Base-by-base conservation (phyloP, 306 rosid genomes). In the Nissolia schottii region DNA sequence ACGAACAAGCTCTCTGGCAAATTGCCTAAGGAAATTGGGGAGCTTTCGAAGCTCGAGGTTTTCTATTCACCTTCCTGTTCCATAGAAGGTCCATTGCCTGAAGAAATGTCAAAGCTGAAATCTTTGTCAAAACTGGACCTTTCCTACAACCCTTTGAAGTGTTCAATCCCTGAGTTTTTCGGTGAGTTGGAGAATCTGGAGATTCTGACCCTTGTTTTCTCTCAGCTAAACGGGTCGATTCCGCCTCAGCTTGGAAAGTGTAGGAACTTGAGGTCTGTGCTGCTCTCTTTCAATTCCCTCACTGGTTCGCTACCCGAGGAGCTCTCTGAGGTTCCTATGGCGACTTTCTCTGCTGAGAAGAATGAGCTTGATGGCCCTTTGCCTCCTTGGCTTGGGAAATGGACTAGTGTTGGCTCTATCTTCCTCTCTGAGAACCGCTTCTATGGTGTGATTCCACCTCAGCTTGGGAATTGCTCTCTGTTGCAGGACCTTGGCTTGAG, bases 351-450 rank as follows among this genome's bases (percentile, higher is more conserved):
- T n/a, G 96, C 88, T 12, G 97, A 91, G 37, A 85, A 77, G 85
- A 95, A 95, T 75, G 87, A 84, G 81, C 89, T 95, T 62, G 89
- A 89, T 13, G 99, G 99, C 23, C 35, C 80, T 43, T 66, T 95
- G 80, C 97, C 99, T 62, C 55, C 87, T 67, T 95, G 99, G 99
- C 80, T 95, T 15, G 97, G 97, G 6, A 88, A 81, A 25, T 95
- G 95, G 97, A 76, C 49, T 19, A 71, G 46, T 54, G 79, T 87
- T 7, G 77, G 78, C 6, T 77, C 93, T 3, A 75, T 95, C 13
- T 75, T 89, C 81, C 90, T 95, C 5, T 88, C 96, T 0, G 77
- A 80, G 6, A 95, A 95, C 77, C 73, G 19, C 13, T 89, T 95
- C 71, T 85, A 86, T 0, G 97, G 96, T 56, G 37, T 23, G 65